Conservation (phyloP, 192 early-diverging fungal genomes). For the Coemansia sp. region DNA sequence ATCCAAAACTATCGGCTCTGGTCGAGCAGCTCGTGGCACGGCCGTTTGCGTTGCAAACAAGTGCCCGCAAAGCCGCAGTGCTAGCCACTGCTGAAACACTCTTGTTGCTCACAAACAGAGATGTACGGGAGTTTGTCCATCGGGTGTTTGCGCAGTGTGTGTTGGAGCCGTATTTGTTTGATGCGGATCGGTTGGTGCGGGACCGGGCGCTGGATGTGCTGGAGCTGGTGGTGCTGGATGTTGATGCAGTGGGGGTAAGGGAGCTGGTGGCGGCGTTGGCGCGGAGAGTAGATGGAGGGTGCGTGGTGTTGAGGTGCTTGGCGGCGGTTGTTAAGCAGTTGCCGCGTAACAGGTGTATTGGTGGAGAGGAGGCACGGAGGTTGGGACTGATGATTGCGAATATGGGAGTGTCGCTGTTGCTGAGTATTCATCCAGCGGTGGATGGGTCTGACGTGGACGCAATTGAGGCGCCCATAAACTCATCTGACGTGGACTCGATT, state of each 20-base stretch:
- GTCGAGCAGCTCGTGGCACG: background rate
- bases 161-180: conserved; percentile 27
- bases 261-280: background rate
- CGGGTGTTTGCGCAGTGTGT: conserved; percentile 1
- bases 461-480: background rate
- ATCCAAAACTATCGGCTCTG: conserved; percentile 12
- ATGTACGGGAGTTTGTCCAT: conserved; percentile 2
- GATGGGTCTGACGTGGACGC: background rate
- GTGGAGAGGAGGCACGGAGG: background rate
- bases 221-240: conserved; percentile 14
- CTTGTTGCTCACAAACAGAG: background rate
- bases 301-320: conserved; percentile 23
- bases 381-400: background rate
- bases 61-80: background rate
- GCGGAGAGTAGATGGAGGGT: background rate
- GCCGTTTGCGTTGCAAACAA: background rate
- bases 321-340: conserved; percentile 26
- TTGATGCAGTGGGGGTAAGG: background rate
- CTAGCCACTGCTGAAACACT: conserved; percentile 4
- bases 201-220: conserved; percentile 45
- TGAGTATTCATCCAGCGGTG: background rate
- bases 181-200: conserved; percentile 29
- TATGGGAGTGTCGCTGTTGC: background rate
- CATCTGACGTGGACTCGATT: background rate
- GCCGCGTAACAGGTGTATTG: background rate